A percentile compares a stretch with the other conserved stretches of the same genome.
Evolutionary conservation across 2,329 filamentous ascomycete species (phyloP).

Genomic region (Verticillium nubilum): DNA sequence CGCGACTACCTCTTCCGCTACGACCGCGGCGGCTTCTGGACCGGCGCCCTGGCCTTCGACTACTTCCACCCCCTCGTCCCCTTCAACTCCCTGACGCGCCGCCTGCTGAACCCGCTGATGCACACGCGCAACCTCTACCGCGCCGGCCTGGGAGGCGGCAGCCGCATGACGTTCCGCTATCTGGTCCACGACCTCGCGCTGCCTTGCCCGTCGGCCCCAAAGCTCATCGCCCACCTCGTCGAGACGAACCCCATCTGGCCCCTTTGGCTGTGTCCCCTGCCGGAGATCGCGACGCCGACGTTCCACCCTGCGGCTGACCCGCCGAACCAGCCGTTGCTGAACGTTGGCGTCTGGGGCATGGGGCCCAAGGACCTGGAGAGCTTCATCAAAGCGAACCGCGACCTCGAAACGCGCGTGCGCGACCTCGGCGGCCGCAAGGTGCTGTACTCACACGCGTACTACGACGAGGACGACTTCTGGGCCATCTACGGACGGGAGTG

Average conservation of each 20-base stretch:
- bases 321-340: slow-evolving; percentile 29
- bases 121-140: slow-evolving; percentile 62
- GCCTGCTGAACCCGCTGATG: slow-evolving; percentile 55
- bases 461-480: slow-evolving; percentile 66
- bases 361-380: slow-evolving; percentile 32
- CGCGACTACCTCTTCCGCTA: slow-evolving; percentile 67
- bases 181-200: slow-evolving; percentile 61
- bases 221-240: slow-evolving; percentile 45
- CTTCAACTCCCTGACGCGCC: slow-evolving; percentile 59
- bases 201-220: slow-evolving; percentile 32
- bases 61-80: slow-evolving; percentile 54
- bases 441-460: slow-evolving; percentile 65
- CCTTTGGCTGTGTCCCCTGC: slow-evolving; percentile 51
- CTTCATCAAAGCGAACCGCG: slow-evolving; percentile 51
- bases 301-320: slow-evolving; percentile 6
- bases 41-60: slow-evolving; percentile 53
- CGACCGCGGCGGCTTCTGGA: slow-evolving; percentile 67
- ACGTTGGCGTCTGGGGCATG: slow-evolving; percentile 60
- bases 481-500: slow-evolving; percentile 52
- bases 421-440: slow-evolving; percentile 62
- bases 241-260: slow-evolving; percentile 42
- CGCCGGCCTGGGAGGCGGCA: slow-evolving; percentile 55
- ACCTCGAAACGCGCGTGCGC: slow-evolving; percentile 53
- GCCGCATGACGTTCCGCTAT: slow-evolving; percentile 46
- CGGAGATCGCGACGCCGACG: slow-evolving; percentile 30